Conservation (phyloP, 164 flowering plant species). For the Piper betle region DNA sequence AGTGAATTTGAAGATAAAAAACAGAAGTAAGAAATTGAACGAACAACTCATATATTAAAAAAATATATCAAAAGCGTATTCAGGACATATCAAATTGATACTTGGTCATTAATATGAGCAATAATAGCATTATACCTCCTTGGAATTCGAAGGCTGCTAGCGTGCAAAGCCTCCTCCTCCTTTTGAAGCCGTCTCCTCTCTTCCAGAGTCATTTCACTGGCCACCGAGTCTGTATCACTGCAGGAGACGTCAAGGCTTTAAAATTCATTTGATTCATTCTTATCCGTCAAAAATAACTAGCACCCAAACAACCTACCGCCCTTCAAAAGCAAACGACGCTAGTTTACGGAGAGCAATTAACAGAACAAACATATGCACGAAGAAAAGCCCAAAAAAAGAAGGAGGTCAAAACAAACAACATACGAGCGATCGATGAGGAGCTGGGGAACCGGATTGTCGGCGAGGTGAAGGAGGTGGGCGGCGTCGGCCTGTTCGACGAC, state of each 20-base stretch:
- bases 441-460: conserved; percentile 29
- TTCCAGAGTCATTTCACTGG: conserved; percentile 35
- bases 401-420: neutral
- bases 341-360: neutral
- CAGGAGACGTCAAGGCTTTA: no score
- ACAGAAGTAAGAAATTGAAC: neutral
- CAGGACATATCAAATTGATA: neutral
- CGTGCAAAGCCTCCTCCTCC: conserved; percentile 69
- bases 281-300: no score
- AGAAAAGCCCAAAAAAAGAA: neutral
- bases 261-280: no score
- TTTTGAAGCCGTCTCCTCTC: conserved; percentile 58
- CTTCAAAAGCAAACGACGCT: no score
- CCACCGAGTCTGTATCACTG: conserved; percentile 45
- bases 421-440: conserved; percentile 45
- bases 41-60: no score
- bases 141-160: conserved; percentile 75
- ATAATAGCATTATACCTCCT: conserved; percentile 39
- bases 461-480: conserved; percentile 34
- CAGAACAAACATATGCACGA: no score
- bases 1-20: neutral
- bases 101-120: neutral
- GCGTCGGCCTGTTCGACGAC: conserved; percentile 72
- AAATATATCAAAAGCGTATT: neutral
- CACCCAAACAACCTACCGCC: no score